Percentiles rank a stretch among this genome's conserved stretches.
phyloP scores from a whole-genome alignment of 2,329 filamentous ascomycete genomes.

The Xylaria sp. region DNA sequence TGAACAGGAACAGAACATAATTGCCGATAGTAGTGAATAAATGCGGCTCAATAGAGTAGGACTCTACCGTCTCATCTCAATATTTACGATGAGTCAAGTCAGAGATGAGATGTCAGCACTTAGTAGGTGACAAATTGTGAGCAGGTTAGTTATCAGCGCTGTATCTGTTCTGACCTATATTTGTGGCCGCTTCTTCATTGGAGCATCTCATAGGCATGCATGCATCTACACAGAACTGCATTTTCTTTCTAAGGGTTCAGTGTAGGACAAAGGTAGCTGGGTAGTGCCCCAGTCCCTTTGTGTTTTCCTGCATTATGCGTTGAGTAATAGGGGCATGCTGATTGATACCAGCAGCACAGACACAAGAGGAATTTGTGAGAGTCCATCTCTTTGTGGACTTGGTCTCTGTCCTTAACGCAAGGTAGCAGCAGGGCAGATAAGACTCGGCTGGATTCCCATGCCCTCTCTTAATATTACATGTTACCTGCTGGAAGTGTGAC shows the following conservation, averaged over 20 bases:
- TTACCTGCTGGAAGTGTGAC: not conserved
- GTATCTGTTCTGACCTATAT: not conserved
- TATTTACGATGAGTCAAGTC: slow-evolving; percentile 39
- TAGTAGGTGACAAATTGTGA: slow-evolving; percentile 5
- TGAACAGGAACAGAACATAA: slow-evolving; percentile 43
- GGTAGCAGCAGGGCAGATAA: not conserved
- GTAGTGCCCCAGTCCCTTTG: not conserved
- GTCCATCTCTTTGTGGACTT: too few species aligned
- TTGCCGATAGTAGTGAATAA: slow-evolving; percentile 37
- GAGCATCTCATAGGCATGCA: slow-evolving; percentile 7
- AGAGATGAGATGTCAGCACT: slow-evolving; percentile 4
- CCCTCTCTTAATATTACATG: not conserved
- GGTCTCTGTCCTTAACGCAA: not conserved
- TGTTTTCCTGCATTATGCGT: slow-evolving; percentile 13
- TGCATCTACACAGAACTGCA: slow-evolving; percentile 13
- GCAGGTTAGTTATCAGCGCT: not conserved
- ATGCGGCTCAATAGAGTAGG: slow-evolving; percentile 42
- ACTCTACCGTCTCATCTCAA: slow-evolving; percentile 36
- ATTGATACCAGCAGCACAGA: too few species aligned
- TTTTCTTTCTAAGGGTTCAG: not conserved
- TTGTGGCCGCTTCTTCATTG: slow-evolving; percentile 3
- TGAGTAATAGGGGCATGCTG: not conserved
- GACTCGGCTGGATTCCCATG: not conserved
- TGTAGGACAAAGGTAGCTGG: not conserved
- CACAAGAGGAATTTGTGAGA: too few species aligned